Evolutionary conservation across 2,329 filamentous ascomycete genomes (phyloP), one percentile per base, ranked within the genome.

Genomic region (Rhinocladiella similis): DNA sequence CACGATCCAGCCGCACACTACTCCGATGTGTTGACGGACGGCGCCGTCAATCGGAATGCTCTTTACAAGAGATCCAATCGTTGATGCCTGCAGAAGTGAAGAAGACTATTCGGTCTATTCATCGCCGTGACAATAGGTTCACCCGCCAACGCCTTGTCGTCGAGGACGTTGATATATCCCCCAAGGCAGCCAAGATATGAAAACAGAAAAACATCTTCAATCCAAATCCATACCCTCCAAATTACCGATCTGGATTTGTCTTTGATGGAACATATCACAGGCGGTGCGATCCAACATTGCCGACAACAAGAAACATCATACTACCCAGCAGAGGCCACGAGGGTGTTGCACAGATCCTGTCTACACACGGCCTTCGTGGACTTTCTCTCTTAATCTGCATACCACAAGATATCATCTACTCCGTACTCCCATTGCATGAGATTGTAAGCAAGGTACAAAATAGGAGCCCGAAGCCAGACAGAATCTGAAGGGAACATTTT

Each of bases 71-170:
- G 10, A 16, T 1, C 1, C 4, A 20, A 7, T 29, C n/a, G 41
- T 46, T 46, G 53, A 47, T 29, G 19, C 25, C 47, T 16, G 53
- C 6, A 36, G 50, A 38, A 55, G 16, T 42, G 20, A 42, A 18
- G 18, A 41, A 22, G 33, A 50, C 20, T 50, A 14, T 41, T 42
- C 18, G 41, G 14, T 19, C 16, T 47, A 41, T 50, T 42, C 48
- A 50, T 18, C 42, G 33, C 25, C 13, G 18, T 27, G 16, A 39
- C 36, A 41, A 53, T 47, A 33, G 50, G 42, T 41, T 53, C 50
- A 53, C 50, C 33, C 39, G 43, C 20, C 29, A 27, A 38, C 25
- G n/a, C 19, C 13, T 25, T 38, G n/a, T n/a, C n/a, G 45, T 36
- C 12, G 19, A 5, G 35, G n/a, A 1, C 18, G 5, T 41, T 19